A percentile compares a stretch with the other conserved stretches of the same genome.
Conservation (phyloP, 441 rosid species). For the Pelargonium cotyledonis region DNA sequence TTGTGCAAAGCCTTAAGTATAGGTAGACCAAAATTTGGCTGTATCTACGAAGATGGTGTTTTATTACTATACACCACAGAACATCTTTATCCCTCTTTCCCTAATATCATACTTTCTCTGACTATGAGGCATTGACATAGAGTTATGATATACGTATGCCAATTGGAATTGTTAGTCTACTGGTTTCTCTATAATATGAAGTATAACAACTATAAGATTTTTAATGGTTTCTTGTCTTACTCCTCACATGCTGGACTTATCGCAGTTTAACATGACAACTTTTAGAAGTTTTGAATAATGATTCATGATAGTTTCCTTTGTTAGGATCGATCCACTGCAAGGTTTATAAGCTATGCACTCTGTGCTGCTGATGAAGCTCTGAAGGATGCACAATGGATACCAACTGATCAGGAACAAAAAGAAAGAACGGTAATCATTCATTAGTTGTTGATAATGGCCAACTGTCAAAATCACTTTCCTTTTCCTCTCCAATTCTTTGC, state of each 20-base stretch:
- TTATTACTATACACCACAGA: too few species aligned
- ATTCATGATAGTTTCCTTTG: constrained; percentile 14
- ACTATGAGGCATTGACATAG: too few species aligned
- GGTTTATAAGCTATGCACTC: constrained; percentile 78
- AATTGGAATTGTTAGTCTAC: too few species aligned
- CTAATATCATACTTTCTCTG: too few species aligned
- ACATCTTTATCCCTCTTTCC: too few species aligned
- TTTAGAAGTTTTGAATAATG: neutral
- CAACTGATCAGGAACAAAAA: constrained; percentile 56
- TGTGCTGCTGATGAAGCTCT: constrained; percentile 92
- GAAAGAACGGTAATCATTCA: constrained; percentile 60
- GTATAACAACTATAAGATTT: neutral
- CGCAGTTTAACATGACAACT: constrained; percentile 11
- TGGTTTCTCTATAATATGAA: too few species aligned
- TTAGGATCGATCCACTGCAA: constrained; percentile 67
- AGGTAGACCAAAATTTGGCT: too few species aligned
- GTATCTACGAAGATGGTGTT: too few species aligned
- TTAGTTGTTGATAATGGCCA: constrained; percentile 8
- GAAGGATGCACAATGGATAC: constrained; percentile 74
- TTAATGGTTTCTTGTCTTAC: neutral
- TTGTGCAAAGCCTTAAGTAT: too few species aligned
- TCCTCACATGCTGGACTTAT: neutral
- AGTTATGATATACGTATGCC: too few species aligned
- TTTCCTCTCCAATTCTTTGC: neutral
- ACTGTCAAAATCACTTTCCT: constrained; percentile 6